Evolutionary conservation across 2,329 filamentous ascomycete genomes (phyloP).

Genomic region (Magnaporthiopsis rhizophila): DNA sequence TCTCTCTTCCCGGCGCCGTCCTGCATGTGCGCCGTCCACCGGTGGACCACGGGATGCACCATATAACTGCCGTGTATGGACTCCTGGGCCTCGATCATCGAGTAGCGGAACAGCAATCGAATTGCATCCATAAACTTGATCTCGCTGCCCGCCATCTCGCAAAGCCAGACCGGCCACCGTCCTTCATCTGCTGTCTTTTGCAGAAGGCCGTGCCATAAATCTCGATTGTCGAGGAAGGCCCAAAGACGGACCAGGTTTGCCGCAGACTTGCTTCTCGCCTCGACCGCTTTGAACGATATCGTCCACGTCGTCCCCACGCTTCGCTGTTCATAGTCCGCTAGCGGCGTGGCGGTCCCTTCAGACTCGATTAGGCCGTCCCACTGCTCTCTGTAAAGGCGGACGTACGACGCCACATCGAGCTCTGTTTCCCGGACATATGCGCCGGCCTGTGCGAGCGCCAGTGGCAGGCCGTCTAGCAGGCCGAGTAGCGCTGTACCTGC

Average conservation of each 20-base stretch:
- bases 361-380: constrained; percentile 11
- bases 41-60: no score
- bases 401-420: constrained; percentile 11
- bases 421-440: constrained; percentile 15
- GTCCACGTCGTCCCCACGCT: constrained; percentile 15
- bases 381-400: constrained; percentile 13
- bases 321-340: constrained; percentile 12
- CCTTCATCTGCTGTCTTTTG: constrained; percentile 7
- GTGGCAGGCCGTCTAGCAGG: constrained; percentile 19
- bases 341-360: neutral
- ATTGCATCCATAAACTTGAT: no score
- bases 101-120: no score
- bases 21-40: no score
- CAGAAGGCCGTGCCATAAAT: constrained; percentile 16
- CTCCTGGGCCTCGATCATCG: no score
- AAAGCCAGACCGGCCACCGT: no score
- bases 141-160: no score
- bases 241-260: constrained; percentile 17
- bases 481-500: constrained; percentile 15
- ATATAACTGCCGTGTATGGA: no score
- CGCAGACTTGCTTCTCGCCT: constrained; percentile 12
- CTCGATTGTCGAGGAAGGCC: constrained; percentile 17
- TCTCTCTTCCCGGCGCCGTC: no score
- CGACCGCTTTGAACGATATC: constrained; percentile 14
- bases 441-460: constrained; percentile 20